phyloP scores from a whole-genome alignment of 768 basidiomycete genomes.

The Cubamyces lactineus region DNA sequence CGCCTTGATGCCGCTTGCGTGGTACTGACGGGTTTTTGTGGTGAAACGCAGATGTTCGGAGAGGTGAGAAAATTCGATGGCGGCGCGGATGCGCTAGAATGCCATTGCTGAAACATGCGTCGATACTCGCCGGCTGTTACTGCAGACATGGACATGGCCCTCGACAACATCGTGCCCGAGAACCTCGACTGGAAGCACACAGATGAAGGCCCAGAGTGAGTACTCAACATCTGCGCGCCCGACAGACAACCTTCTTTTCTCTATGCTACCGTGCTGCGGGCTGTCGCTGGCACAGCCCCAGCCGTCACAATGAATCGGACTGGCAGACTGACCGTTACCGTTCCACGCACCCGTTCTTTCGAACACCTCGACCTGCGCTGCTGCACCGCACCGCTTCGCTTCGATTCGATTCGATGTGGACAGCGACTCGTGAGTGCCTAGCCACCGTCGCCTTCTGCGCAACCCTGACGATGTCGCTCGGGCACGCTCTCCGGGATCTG shows the following conservation, averaged over 20 bases:
- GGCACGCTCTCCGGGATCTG: background rate
- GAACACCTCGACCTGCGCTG: conserved; percentile 5
- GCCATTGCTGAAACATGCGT: background rate
- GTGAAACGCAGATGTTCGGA: conserved; percentile 44
- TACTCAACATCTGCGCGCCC: background rate
- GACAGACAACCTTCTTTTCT: no score
- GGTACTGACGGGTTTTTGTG: no score
- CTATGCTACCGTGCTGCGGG: no score
- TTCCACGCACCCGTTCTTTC: conserved; percentile 7
- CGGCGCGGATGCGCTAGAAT: background rate
- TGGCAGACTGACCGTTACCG: background rate
- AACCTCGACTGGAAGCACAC: conserved; percentile 80
- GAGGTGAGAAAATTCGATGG: conserved; percentile 35
- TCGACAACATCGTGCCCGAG: conserved; percentile 89
- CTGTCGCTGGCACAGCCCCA: background rate
- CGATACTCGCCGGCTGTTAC: background rate
- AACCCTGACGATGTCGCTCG: conserved; percentile 2
- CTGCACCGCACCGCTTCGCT: background rate
- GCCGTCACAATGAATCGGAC: background rate
- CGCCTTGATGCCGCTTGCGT: no score
- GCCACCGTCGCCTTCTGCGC: background rate
- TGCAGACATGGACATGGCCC: conserved; percentile 92
- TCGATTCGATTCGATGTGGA: no score
- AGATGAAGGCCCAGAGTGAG: conserved; percentile 92
- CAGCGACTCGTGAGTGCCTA: conserved; percentile 72